Percentiles rank a stretch among this genome's conserved stretches.
Conservation (phyloP, 1,284 basidiomycete species). For the Sporisorium exsertum region DNA sequence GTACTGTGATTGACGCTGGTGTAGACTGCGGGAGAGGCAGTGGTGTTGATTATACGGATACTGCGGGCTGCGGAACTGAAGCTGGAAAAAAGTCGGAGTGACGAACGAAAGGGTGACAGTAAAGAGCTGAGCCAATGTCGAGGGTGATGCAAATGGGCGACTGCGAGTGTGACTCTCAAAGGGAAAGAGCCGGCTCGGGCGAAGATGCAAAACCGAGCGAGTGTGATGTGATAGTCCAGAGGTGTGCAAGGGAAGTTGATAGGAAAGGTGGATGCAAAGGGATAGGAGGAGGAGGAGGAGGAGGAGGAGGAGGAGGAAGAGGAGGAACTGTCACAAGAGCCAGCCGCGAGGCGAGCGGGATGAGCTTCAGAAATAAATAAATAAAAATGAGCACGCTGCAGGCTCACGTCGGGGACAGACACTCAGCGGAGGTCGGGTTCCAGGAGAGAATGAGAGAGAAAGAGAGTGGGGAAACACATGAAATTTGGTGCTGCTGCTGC, state of each 20-base stretch:
- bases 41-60: not conserved
- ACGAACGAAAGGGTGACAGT: not conserved
- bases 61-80: not conserved
- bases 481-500: not conserved
- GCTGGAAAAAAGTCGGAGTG: not conserved
- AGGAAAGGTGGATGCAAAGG: not conserved
- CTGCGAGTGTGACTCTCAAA: not conserved
- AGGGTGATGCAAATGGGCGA: not conserved
- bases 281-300: not conserved
- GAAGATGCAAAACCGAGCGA: not conserved
- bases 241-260: not conserved
- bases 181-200: not conserved
- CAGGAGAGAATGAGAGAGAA: not conserved
- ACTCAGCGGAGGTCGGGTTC: conserved; percentile 1
- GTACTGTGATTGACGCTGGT: not conserved
- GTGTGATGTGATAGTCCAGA: not conserved
- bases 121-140: not conserved
- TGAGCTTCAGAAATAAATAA: not conserved
- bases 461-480: conserved; percentile 4
- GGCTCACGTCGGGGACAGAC: not conserved
- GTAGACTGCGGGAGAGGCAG: not conserved
- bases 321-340: not conserved
- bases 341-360: conserved; percentile 5
- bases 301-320: conserved; percentile 1
- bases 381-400: conserved; percentile 12